Percentiles rank a stretch among this genome's conserved stretches.
These are phyloP conservation scores for Triangularia setosa DNA, from an alignment of 2,329 filamentous ascomycete species.

Conservation along the genomic window DNA sequence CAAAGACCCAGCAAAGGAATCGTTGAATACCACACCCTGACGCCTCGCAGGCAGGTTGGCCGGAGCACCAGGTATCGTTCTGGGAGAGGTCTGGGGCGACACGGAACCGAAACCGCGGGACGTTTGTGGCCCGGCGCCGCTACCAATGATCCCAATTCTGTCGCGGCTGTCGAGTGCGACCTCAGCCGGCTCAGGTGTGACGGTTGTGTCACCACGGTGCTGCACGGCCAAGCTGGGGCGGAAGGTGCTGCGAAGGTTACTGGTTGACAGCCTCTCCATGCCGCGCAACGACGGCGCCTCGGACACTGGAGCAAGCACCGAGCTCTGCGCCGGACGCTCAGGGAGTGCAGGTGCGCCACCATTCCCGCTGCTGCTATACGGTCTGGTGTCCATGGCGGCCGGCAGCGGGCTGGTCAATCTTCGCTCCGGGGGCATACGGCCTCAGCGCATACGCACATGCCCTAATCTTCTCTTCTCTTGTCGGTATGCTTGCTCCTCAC, in stretches of 20 bases:
- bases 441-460: background rate
- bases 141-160: constrained; percentile 20
- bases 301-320: constrained; percentile 26
- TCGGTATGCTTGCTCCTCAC: no score
- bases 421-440: constrained; percentile 13
- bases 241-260: constrained; percentile 28
- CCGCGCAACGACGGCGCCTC: constrained; percentile 26
- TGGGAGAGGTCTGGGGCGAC: constrained; percentile 46
- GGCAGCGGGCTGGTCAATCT: constrained; percentile 21
- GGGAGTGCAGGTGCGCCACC: constrained; percentile 19
- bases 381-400: constrained; percentile 28
- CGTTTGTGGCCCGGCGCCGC: no score
- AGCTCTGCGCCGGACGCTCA: constrained; percentile 17
- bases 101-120: constrained; percentile 33
- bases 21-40: constrained; percentile 59
- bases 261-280: constrained; percentile 29
- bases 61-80: constrained; percentile 37
- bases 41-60: constrained; percentile 35
- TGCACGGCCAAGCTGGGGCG: constrained; percentile 27
- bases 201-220: constrained; percentile 54
- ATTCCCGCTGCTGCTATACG: constrained; percentile 11
- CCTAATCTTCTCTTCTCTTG: background rate
- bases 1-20: constrained; percentile 49
- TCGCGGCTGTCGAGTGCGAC: constrained; percentile 28
- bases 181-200: constrained; percentile 59